phyloP scores from a whole-genome alignment of 768 basidiomycete species.

The Rhodotorula kratochvilovae region DNA sequence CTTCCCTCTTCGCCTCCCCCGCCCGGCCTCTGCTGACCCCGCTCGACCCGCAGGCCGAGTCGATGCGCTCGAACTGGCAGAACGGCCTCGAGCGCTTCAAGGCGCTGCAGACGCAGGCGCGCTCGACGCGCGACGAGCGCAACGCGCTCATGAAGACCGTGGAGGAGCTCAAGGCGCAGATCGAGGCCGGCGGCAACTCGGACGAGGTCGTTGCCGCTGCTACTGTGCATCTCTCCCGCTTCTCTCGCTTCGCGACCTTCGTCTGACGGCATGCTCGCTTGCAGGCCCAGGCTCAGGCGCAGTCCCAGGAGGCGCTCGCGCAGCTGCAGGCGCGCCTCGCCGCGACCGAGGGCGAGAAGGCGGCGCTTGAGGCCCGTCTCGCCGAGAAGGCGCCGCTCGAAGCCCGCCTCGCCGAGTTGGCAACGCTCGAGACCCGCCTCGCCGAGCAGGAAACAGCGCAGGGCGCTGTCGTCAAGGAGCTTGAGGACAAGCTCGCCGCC shows the following conservation, averaged over 20 bases:
- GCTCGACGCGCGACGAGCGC: constrained; percentile 31
- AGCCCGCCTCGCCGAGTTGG: background rate
- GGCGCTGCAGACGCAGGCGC: constrained; percentile 38
- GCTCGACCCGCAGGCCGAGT: constrained; percentile 6
- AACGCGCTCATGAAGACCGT: constrained; percentile 41
- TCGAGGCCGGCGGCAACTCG: constrained; percentile 11
- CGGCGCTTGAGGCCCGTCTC: constrained; percentile 10
- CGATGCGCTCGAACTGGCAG: constrained; percentile 27
- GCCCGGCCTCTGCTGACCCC: background rate
- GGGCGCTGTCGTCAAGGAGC: constrained; percentile 4
- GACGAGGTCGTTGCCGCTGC: constrained; percentile 10
- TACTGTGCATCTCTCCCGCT: background rate
- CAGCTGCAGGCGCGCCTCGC: constrained; percentile 18
- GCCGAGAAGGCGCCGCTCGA: background rate
- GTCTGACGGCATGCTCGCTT: background rate
- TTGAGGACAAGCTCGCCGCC: constrained; percentile 1
- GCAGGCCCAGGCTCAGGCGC: constrained; percentile 17
- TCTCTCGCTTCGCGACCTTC: background rate
- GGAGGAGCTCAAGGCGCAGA: constrained; percentile 44
- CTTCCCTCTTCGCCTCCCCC: background rate
- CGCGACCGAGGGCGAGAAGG: constrained; percentile 18
- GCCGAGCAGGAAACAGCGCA: background rate
- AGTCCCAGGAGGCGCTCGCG: constrained; percentile 19
- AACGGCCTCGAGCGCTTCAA: constrained; percentile 40
- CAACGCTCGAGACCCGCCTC: background rate